Evolutionary conservation across 2,329 filamentous ascomycete species (phyloP).

Genomic region (Fusarium newnesense): DNA sequence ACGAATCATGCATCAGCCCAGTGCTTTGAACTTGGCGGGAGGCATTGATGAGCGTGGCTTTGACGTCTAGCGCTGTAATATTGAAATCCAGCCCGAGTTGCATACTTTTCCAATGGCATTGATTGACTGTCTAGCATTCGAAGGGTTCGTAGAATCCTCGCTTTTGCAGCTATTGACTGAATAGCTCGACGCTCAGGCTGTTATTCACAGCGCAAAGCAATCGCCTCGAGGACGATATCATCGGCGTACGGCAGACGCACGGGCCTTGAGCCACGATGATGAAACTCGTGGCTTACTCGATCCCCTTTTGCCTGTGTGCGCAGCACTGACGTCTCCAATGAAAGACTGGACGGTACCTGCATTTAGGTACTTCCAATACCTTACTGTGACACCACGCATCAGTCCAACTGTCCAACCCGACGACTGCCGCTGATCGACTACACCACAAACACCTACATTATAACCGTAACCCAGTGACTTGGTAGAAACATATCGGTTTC

Average conservation of each 20-base stretch:
- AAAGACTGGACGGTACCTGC: conserved; percentile 1
- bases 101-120: not conserved
- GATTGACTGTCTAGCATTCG: not conserved
- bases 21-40: conserved; percentile 12
- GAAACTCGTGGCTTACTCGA: conserved; percentile 23
- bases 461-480: conserved; percentile 5
- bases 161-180: not conserved
- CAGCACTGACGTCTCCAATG: conserved; percentile 20
- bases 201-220: not conserved
- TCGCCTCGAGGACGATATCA: not conserved
- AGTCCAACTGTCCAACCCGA: conserved; percentile 3
- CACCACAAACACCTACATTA: conserved; percentile 17
- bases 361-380: not conserved
- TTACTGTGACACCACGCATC: conserved; percentile 1
- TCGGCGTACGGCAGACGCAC: conserved; percentile 25
- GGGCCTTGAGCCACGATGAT: conserved; percentile 13
- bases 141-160: not conserved
- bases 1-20: conserved; percentile 23
- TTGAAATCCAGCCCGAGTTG: conserved; percentile 10
- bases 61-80: conserved; percentile 12
- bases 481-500: conserved; percentile 27
- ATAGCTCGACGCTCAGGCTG: not conserved
- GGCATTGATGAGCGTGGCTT: conserved; percentile 2
- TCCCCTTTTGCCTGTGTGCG: conserved; percentile 11
- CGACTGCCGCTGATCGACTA: conserved; percentile 16